phyloP scores from a whole-genome alignment of 345 rosid genomes.

The Conringia planisiliqua region DNA sequence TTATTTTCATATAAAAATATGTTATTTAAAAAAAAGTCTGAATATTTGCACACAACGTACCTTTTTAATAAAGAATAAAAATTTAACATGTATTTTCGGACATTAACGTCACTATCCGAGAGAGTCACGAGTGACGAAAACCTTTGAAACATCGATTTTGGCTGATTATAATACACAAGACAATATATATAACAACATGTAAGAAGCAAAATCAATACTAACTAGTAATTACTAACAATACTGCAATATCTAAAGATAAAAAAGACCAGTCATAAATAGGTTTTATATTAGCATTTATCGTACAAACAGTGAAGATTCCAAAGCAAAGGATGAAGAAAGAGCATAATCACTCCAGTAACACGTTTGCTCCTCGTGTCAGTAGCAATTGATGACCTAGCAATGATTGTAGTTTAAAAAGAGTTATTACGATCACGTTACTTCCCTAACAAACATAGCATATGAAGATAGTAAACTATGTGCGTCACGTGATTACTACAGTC shows the following conservation, averaged over 20 bases:
- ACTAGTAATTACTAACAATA: neutral
- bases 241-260: too few relatives aligned
- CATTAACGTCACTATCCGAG: neutral
- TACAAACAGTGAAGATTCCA: too few relatives aligned
- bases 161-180: neutral
- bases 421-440: constrained; percentile 3
- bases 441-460: too few relatives aligned
- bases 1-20: too few relatives aligned
- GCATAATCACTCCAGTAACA: neutral
- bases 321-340: neutral
- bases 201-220: neutral
- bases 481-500: constrained; percentile 11
- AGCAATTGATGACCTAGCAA: neutral
- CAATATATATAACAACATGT: too few relatives aligned
- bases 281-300: too few relatives aligned
- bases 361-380: neutral
- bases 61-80: too few relatives aligned
- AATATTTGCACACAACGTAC: too few relatives aligned
- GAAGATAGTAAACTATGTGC: neutral
- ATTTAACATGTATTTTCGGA: too few relatives aligned
- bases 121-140: constrained; percentile 28
- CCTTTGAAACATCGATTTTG: constrained; percentile 7
- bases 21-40: too few relatives aligned
- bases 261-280: too few relatives aligned
- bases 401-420: neutral